These are phyloP conservation scores for Mortierella alpina DNA, from an alignment of 192 early-diverging fungal species.

Conservation along the genomic window DNA sequence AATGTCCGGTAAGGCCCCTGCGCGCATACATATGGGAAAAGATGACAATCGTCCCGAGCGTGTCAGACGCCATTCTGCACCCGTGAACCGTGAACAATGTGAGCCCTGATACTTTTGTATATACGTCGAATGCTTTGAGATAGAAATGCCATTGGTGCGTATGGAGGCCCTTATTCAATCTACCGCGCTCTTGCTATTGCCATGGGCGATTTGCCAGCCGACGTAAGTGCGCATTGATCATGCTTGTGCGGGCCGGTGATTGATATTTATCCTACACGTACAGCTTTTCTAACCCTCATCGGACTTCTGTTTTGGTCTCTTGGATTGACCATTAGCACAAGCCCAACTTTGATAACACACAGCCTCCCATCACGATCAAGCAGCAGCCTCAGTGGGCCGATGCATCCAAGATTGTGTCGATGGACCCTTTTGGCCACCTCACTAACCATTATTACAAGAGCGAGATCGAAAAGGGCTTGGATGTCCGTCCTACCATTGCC, in stretches of 20 bases:
- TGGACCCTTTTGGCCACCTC: conserved; percentile 94
- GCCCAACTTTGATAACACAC: conserved; percentile 88
- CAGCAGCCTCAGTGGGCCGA: conserved; percentile 85
- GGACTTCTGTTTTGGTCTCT: neutral
- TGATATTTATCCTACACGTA: no score
- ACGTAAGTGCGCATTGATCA: conserved; percentile 24
- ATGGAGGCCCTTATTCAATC: conserved; percentile 91
- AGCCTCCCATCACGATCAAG: conserved; percentile 85
- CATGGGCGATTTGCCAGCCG: conserved; percentile 79
- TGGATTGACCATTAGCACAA: conserved; percentile 72
- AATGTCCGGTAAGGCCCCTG: conserved; percentile 67
- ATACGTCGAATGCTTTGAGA: neutral
- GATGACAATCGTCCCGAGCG: neutral
- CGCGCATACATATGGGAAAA: neutral
- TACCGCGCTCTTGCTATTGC: conserved; percentile 93
- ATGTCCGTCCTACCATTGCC: conserved; percentile 91
- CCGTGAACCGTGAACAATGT: neutral
- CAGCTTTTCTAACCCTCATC: no score
- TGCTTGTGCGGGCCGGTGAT: neutral
- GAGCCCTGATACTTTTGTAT: neutral
- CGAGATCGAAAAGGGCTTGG: conserved; percentile 76
- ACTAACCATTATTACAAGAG: conserved; percentile 69
- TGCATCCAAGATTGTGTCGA: conserved; percentile 89
- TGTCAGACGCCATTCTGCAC: no score
- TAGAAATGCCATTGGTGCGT: conserved; percentile 95